Base-by-base conservation (phyloP, 176 grass and related monocot species). In the Lolium rigidum region DNA sequence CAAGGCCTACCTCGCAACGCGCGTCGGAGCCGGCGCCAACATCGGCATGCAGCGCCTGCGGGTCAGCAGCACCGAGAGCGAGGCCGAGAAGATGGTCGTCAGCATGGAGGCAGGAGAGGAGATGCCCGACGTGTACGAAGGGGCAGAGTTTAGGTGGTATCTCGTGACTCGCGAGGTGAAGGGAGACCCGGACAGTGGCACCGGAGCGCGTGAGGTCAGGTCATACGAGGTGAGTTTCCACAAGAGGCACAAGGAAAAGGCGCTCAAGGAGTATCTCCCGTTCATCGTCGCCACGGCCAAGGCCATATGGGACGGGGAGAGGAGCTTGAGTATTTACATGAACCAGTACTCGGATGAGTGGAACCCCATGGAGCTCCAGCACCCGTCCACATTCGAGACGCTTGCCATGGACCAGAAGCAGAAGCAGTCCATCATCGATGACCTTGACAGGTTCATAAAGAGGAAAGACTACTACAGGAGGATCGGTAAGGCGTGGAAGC, bases 401-500 rank as follows among this genome's bases (percentile, higher is more conserved):
- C 79, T 98, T 4, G 96, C 96, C 21, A 94, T 98, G 90, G 91
- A 98, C 44, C 43, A 52, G 14, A 50, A 85, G 59, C 82, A 78
- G 76, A 98, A 98, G 76, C 79, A 94, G 63, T 50, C 78, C 70
- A 87, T 98, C 75, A 88, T 92, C 2, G 90, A 92, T n/a, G 96
- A 98, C 76, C 86, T 98, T 18, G 14, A 82, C 47, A 77, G 81
- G 68, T 98, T 98, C 70, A 49, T 90, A 7, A 83, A 86, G 88
- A 93, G 96, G 48, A 98, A 98, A 82, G 92, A 93, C 28, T 98
- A 95, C 85, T 98, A 98, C 44, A 92, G 86, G 82, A 86, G 73
- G 62, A 98, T 89, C 1, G 96, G 93, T 15, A 95, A 95, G 77
- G 96, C 96, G 7, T 98, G 96, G 96, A 98, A 98, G 62, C 83